Evolutionary conservation across 179 eudicot species (phyloP).

Genomic region (Beta corolliflora): DNA sequence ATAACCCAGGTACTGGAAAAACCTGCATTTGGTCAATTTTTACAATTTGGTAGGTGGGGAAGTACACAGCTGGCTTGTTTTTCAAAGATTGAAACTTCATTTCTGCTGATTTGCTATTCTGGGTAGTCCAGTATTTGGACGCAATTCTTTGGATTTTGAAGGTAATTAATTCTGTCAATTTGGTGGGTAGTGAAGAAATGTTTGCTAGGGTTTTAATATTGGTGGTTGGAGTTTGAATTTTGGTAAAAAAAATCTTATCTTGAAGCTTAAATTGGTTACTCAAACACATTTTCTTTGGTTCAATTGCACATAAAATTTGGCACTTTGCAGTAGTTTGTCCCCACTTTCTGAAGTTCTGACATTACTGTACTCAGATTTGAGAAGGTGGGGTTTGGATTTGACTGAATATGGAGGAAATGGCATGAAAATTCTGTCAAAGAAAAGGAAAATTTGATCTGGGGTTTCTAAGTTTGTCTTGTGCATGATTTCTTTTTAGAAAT

Average conservation of each 20-base stretch:
- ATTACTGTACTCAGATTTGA: constrained; percentile 29
- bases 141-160: constrained; percentile 2
- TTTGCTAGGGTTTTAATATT: constrained; percentile 4
- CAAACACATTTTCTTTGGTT: not conserved
- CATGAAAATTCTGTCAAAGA: constrained; percentile 6
- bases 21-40: constrained; percentile 24
- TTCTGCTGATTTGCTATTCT: constrained; percentile 15
- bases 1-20: constrained; percentile 5
- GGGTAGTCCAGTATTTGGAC: not conserved
- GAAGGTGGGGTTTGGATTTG: constrained; percentile 35
- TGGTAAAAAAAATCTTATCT: not conserved
- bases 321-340: constrained; percentile 12
- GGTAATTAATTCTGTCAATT: not conserved
- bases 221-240: constrained; percentile 27
- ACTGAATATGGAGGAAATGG: constrained; percentile 26
- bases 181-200: not conserved
- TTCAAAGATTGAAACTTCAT: not conserved
- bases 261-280: constrained; percentile 13
- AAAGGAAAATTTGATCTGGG: constrained; percentile 11
- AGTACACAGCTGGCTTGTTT: constrained; percentile 10
- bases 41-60: constrained; percentile 17
- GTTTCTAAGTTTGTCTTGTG: constrained; percentile 18
- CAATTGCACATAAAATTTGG: not conserved
- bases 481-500: constrained; percentile 2
- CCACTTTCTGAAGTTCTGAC: constrained; percentile 24